Conservation (phyloP, 352 stramenopile genomes). For the Pythium apleroticum region DNA sequence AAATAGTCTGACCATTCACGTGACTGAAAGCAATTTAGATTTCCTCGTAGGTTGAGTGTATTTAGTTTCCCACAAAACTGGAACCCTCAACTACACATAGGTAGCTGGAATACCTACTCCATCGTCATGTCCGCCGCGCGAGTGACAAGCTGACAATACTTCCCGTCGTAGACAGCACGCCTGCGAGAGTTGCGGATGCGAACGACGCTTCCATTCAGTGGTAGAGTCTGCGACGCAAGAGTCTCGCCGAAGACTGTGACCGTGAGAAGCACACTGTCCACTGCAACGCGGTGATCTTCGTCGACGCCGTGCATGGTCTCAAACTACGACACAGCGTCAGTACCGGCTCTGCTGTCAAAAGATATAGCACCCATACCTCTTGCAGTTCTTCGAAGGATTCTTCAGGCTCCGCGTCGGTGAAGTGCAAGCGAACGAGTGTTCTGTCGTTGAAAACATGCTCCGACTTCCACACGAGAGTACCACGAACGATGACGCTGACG, state of each 20-base stretch:
- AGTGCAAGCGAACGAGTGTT: slow-evolving; percentile 13
- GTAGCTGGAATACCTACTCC: background rate
- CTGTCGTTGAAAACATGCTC: slow-evolving; percentile 9
- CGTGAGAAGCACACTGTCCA: slow-evolving; percentile 21
- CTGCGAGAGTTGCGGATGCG: slow-evolving; percentile 22
- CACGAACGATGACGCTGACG: slow-evolving; percentile 10
- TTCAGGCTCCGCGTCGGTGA: slow-evolving; percentile 14
- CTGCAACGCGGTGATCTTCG: slow-evolving; percentile 9
- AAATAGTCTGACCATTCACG: too few species aligned
- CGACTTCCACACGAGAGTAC: slow-evolving; percentile 23
- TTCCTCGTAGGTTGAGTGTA: background rate
- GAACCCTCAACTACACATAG: background rate
- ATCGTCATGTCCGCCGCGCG: slow-evolving; percentile 7
- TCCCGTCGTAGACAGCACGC: slow-evolving; percentile 20
- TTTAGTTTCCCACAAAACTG: slow-evolving; percentile 13
- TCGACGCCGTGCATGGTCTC: slow-evolving; percentile 15
- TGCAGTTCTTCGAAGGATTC: slow-evolving; percentile 14
- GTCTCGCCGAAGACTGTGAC: slow-evolving; percentile 24
- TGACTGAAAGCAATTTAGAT: too few species aligned
- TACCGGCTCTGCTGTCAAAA: background rate
- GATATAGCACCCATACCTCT: slow-evolving; percentile 2
- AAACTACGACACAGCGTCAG: slow-evolving; percentile 8
- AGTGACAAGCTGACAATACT: slow-evolving; percentile 21
- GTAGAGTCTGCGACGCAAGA: slow-evolving; percentile 7
- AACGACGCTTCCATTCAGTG: slow-evolving; percentile 6